These are phyloP conservation scores for Butyriboletus loyo DNA, from an alignment of 768 basidiomycete genomes.

Conservation along the genomic window DNA sequence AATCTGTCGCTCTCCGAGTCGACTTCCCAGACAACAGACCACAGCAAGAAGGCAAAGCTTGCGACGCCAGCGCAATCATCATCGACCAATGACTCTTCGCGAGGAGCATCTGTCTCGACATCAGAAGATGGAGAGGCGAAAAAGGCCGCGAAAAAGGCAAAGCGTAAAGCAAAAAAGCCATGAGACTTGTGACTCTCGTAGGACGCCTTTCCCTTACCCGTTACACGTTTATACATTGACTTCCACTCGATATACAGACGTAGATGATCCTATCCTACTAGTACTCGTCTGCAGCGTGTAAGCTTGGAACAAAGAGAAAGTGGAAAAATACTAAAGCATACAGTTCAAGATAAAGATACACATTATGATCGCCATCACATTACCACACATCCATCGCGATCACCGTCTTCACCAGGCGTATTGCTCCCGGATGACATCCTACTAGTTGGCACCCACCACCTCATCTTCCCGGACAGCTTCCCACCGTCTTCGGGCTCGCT, in stretches of 20 bases:
- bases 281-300: slow-evolving; percentile 11
- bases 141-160: slow-evolving; percentile 34
- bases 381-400: slow-evolving; percentile 62
- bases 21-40: background rate
- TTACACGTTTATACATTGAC: slow-evolving; percentile 15
- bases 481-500: slow-evolving; percentile 31
- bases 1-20: slow-evolving; percentile 11
- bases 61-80: background rate
- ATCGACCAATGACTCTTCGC: slow-evolving; percentile 9
- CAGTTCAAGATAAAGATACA: slow-evolving; percentile 27
- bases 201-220: background rate
- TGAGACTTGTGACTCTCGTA: slow-evolving; percentile 8
- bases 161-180: slow-evolving; percentile 31
- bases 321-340: slow-evolving; percentile 26
- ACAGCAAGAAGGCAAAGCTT: slow-evolving; percentile 10
- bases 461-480: slow-evolving; percentile 14
- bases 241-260: slow-evolving; percentile 11
- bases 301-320: slow-evolving; percentile 12
- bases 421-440: slow-evolving; percentile 46
- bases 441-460: slow-evolving; percentile 44
- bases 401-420: slow-evolving; percentile 46
- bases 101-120: slow-evolving; percentile 19
- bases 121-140: slow-evolving; percentile 24
- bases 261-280: slow-evolving; percentile 12
- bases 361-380: slow-evolving; percentile 46